Base-by-base conservation (phyloP, 2,329 filamentous ascomycete genomes). In the Akanthomyces dipterigenus region DNA sequence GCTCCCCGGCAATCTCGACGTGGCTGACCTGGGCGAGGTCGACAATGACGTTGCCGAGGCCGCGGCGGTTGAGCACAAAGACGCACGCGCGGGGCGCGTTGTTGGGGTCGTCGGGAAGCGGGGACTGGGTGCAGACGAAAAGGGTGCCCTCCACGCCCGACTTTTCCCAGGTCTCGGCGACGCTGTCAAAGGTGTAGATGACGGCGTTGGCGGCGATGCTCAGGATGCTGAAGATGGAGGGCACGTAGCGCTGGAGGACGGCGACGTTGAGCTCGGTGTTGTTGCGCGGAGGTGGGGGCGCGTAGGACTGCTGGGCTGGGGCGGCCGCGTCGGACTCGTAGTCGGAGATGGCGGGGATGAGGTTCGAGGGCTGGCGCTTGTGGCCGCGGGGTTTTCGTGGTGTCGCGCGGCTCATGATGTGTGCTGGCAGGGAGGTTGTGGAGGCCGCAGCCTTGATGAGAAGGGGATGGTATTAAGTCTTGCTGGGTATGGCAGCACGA, bases 251-350 rank as follows among this genome's bases (percentile, higher is more conserved):
- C 63, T 84, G 87, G 40, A 98, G 82, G 43, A 97, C 93, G 54
- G 85, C 81, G 66, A 96, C 82, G 78, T 98, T 98, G 70, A 98
- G 87, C 67, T 96, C 88, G 60, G 88, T 89, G 73, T 93, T 95
- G 64, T 88, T 88, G 65, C 90, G 87, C 72, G 78, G 84, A 56
- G 75, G 80, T 70, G 76, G 82, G 40, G 73, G 77, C 66, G 69
- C 76, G 63, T 71, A 76, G 60, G 65, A 71, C 64, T 68, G 74
- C 63, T 68, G 74, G 7, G 31, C 31, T 62, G 66, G 75, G 67
- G 69, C 77, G 72, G 78, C 79, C 22, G 80, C 81, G 71, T 89
- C 87, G 64, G 86, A 88, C 68, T 89, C 86, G 75, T 89, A 88
- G 73, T 89, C 86, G 51, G 82, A 83, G 31, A 75, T 70, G 51